Evolutionary conservation across 169 alveolate species (phyloP).

Genomic region (Plasmodium adleri): DNA sequence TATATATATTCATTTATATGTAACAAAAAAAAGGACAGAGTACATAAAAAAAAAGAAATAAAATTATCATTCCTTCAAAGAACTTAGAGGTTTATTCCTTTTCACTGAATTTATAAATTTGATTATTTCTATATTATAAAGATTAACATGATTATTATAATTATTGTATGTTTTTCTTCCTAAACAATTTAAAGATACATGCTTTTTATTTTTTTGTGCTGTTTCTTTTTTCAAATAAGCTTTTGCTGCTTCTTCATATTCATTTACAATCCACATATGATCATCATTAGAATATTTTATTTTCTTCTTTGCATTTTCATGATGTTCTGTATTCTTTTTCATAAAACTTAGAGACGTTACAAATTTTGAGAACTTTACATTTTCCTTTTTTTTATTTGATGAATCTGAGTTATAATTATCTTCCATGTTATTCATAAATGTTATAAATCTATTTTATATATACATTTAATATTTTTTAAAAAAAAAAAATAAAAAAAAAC

Average conservation of each 20-base stretch:
- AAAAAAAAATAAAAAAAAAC: too few species aligned
- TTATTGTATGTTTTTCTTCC: conserved; percentile 69
- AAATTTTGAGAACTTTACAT: conserved; percentile 59
- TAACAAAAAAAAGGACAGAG: not conserved
- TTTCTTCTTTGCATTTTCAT: conserved; percentile 62
- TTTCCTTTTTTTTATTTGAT: conserved; percentile 26
- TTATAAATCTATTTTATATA: too few species aligned
- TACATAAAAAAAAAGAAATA: not conserved
- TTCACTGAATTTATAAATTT: conserved; percentile 60
- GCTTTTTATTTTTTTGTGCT: conserved; percentile 37
- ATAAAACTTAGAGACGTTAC: conserved; percentile 73
- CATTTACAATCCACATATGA: conserved; percentile 68
- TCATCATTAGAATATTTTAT: conserved; percentile 66
- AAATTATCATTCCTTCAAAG: conserved; percentile 22
- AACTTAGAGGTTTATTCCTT: conserved; percentile 48
- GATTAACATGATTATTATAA: conserved; percentile 36
- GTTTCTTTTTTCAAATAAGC: conserved; percentile 37
- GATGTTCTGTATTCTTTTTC: conserved; percentile 60
- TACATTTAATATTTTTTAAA: not conserved
- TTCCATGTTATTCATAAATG: conserved; percentile 18
- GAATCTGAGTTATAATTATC: conserved; percentile 12
- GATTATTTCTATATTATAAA: conserved; percentile 58
- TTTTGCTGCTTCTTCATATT: conserved; percentile 54
- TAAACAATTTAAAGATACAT: conserved; percentile 64
- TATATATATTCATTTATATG: not conserved